These are phyloP conservation scores for Epichloe gansuensis DNA, from an alignment of 2,329 filamentous ascomycete genomes.

Conservation along the genomic window DNA sequence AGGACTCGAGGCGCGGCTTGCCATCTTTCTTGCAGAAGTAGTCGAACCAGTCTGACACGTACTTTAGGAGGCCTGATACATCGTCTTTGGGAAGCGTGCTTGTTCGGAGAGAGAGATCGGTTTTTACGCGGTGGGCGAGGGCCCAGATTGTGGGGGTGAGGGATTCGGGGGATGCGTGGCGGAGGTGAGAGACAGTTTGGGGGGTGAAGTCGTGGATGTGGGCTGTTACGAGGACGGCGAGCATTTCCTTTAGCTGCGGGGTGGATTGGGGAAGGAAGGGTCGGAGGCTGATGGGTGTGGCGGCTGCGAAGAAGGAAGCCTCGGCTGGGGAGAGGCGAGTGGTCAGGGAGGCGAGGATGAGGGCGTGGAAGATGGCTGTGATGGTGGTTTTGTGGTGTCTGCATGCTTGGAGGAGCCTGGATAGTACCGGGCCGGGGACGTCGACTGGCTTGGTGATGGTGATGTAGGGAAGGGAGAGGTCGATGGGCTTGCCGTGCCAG, in stretches of 20 bases:
- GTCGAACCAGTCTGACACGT: conserved; percentile 29
- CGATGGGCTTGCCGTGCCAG: conserved; percentile 28
- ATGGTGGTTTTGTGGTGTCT: conserved; percentile 30
- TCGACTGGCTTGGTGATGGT: conserved; percentile 25
- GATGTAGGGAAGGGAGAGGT: conserved; percentile 21
- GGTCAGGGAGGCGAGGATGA: conserved; percentile 29
- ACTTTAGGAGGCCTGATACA: conserved; percentile 26
- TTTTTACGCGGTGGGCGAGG: conserved; percentile 23
- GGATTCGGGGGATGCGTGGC: conserved; percentile 7
- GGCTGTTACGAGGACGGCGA: conserved; percentile 29
- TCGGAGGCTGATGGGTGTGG: conserved; percentile 33
- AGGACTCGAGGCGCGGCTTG: conserved; percentile 27
- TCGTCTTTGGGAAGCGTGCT: conserved; percentile 29
- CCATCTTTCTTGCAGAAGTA: conserved; percentile 31
- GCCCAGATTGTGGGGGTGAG: conserved; percentile 28
- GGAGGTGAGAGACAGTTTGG: conserved; percentile 14
- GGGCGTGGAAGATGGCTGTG: conserved; percentile 35
- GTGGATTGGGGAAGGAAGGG: conserved; percentile 21
- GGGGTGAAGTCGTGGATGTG: conserved; percentile 19
- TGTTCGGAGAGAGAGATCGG: conserved; percentile 20
- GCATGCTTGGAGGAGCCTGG: conserved; percentile 25
- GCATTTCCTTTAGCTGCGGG: conserved; percentile 11
- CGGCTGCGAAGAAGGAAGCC: conserved; percentile 22
- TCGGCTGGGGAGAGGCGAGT: conserved; percentile 20
- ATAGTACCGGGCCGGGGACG: conserved; percentile 17